These are phyloP conservation scores for Purshia tridentata DNA, from an alignment of 306 rosid species.

Conservation along the genomic window DNA sequence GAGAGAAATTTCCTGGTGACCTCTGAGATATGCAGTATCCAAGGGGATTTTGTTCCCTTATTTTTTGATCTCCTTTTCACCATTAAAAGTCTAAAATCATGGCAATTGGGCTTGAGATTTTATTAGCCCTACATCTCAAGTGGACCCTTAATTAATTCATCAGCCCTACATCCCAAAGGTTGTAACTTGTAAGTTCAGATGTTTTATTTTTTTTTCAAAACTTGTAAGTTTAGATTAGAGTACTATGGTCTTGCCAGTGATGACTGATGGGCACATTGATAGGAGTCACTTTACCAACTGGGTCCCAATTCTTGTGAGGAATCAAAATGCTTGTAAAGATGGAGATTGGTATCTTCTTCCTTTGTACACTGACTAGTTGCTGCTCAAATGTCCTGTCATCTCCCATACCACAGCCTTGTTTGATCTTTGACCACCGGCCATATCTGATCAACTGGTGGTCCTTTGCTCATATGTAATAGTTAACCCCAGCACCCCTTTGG, in stretches of 20 bases:
- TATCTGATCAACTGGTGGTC: constrained; percentile 18
- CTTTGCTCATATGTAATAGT: neutral
- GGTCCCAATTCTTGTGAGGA: neutral
- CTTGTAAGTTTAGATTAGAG: neutral
- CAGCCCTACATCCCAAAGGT: neutral
- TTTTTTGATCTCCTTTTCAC: neutral
- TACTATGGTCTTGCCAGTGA: neutral
- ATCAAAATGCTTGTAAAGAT: neutral
- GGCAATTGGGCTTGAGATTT: constrained; percentile 8
- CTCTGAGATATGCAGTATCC: neutral
- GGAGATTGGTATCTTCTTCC: neutral
- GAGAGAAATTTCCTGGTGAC: neutral
- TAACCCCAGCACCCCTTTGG: neutral
- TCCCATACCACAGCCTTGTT: constrained; percentile 12
- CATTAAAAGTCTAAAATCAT: constrained; percentile 3
- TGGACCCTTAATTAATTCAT: constrained; percentile 6
- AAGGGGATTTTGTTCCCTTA: neutral
- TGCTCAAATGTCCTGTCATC: neutral
- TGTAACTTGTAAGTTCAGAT: too few species aligned
- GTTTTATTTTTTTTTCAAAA: too few species aligned
- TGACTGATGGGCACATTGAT: neutral
- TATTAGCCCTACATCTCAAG: neutral
- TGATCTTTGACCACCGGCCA: constrained; percentile 21
- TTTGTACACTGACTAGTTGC: neutral
- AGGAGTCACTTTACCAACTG: neutral